Base-by-base conservation (phyloP, 2,329 filamentous ascomycete genomes). In the Dactylonectria estremocensis region DNA sequence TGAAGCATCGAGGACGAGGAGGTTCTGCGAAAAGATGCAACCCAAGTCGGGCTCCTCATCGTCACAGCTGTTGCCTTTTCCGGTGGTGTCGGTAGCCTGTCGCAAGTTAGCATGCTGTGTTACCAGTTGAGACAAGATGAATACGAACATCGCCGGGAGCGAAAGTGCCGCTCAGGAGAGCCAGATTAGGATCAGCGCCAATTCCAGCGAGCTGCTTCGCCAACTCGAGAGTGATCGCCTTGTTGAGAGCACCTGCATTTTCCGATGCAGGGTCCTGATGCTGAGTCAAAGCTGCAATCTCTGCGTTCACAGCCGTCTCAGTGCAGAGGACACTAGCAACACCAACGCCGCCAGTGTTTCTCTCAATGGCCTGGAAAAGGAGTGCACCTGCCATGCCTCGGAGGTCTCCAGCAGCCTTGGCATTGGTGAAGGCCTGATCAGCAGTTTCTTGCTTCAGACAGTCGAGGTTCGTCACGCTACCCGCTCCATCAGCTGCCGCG, bases 231-330 rank as follows among this genome's bases (percentile, higher is more conserved):
- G 88, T 85, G 71, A 92, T 87, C 40, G 83, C 82, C 82, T 91
- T 91, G 83, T 92, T 92, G 54, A 83, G 80, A 1, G 77, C 85
- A 14, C 85, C 84, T 13, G 90, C 88, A 48, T 85, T 86, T 3
- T 83, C 76, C 1, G 88, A 88, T 20, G 90, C 91, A 31, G 91
- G 89, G 77, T 93, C 91, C 80, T 93, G 90, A 80, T 92, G 90
- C 80, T 91, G 89, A 61, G 83, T 80, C 66, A 93, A 77, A 49
- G 89, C 89, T 31, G 84, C 87, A 74, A 93, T 91, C 81, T 92
- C 90, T 3, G 90, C 85, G 80, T 93, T 93, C 65, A 84, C 83
- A 16, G 90, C 88, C 46, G 80, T 82, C 74, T 89, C 77, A 80
- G 79, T 84, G 82, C 90, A 93, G 55, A 86, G 69, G 43, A 45